phyloP scores from a whole-genome alignment of 768 basidiomycete genomes.

The Naganishia onofrii region DNA sequence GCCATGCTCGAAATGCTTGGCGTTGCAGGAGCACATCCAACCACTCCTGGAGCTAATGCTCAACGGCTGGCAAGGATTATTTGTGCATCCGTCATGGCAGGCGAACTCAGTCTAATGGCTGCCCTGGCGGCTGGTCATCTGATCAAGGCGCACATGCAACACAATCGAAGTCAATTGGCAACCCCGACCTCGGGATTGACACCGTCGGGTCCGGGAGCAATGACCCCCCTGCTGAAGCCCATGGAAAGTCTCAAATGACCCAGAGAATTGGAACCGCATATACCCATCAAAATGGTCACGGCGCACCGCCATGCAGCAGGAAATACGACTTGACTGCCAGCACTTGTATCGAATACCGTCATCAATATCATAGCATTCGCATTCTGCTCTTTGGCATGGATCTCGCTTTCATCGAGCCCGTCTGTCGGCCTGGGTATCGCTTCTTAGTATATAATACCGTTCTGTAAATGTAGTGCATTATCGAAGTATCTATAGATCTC shows the following conservation, averaged over 20 bases:
- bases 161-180: slow-evolving; percentile 22
- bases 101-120: slow-evolving; percentile 84
- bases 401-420: not conserved
- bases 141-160: slow-evolving; percentile 69
- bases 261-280: not conserved
- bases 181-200: slow-evolving; percentile 13
- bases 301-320: not conserved
- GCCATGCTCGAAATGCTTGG: slow-evolving; percentile 92
- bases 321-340: slow-evolving; percentile 1
- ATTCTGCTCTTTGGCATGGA: not conserved
- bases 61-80: slow-evolving; percentile 85
- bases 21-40: slow-evolving; percentile 80
- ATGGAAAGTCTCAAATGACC: not conserved
- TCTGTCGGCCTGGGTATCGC: not conserved
- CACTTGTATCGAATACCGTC: slow-evolving; percentile 2
- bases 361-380: not conserved
- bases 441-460: not conserved
- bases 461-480: not conserved
- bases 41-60: slow-evolving; percentile 82
- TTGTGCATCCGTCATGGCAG: slow-evolving; percentile 91
- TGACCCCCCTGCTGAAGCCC: slow-evolving; percentile 11
- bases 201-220: slow-evolving; percentile 17
- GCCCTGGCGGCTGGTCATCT: slow-evolving; percentile 93
- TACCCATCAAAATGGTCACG: not conserved
- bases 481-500: not conserved